Evolutionary conservation across 257 asterid genomes (phyloP).

Genomic region (Linaria vulgaris): DNA sequence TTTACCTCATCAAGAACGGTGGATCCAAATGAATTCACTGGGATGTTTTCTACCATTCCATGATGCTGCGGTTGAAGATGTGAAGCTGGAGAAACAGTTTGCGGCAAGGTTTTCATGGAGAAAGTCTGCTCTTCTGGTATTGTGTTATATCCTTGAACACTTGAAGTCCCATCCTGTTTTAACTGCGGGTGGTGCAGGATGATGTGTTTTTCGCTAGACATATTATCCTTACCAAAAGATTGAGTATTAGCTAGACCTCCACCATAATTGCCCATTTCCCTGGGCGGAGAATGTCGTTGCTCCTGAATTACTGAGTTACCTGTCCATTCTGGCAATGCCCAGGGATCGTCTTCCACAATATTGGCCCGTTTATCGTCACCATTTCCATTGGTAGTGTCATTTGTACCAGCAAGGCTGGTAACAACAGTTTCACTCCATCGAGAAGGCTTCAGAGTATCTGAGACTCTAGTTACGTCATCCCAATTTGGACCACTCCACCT

Average conservation of each 20-base stretch:
- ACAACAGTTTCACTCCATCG: conserved; percentile 41
- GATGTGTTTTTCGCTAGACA: conserved; percentile 23
- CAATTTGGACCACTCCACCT: conserved; percentile 44
- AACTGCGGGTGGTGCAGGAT: conserved; percentile 32
- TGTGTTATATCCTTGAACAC: conserved; percentile 32
- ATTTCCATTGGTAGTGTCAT: conserved; percentile 31
- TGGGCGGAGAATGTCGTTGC: conserved; percentile 27
- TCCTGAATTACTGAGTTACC: conserved; percentile 31
- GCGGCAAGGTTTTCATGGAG: conserved; percentile 25
- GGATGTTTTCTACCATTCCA: conserved; percentile 25
- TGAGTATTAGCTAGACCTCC: conserved; percentile 33
- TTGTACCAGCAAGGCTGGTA: conserved; percentile 26
- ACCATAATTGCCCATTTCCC: conserved; percentile 34
- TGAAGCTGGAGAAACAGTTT: conserved; percentile 37
- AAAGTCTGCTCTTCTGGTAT: conserved; percentile 31
- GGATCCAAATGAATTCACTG: conserved; percentile 34
- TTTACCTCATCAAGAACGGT: conserved; percentile 39
- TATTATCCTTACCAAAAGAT: conserved; percentile 30
- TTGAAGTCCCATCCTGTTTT: conserved; percentile 29
- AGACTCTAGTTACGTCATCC: conserved; percentile 37
- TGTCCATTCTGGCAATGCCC: conserved; percentile 32
- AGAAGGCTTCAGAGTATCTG: conserved; percentile 31
- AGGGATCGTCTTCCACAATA: conserved; percentile 33
- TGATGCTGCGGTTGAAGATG: conserved; percentile 35
- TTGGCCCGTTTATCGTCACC: conserved; percentile 32